phyloP scores from a whole-genome alignment of 306 rosid genomes.

The Myrica gale region DNA sequence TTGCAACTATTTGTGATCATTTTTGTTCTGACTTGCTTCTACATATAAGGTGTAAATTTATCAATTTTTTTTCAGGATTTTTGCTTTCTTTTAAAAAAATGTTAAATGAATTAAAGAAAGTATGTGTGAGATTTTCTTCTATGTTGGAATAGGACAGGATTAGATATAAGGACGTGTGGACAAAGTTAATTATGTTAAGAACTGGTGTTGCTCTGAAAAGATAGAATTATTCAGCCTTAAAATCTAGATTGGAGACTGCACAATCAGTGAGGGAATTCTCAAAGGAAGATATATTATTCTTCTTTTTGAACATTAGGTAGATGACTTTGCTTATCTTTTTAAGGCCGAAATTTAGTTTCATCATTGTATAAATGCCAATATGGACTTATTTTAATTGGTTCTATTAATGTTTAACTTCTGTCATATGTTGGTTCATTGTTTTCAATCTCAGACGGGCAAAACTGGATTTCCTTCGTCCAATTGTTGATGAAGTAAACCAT shows the following conservation, averaged over 20 bases:
- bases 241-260: not conserved
- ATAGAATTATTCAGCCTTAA: too few species aligned
- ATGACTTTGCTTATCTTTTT: not conserved
- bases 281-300: not conserved
- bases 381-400: not conserved
- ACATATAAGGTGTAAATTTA: not conserved
- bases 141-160: not conserved
- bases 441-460: slow-evolving; percentile 47
- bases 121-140: not conserved
- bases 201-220: not conserved
- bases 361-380: not conserved
- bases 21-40: not conserved
- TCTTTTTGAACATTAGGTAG: not conserved
- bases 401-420: not conserved
- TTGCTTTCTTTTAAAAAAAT: too few species aligned
- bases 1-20: not conserved
- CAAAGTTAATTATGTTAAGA: not conserved
- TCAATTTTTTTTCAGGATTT: not conserved
- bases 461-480: slow-evolving; percentile 44
- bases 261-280: not conserved
- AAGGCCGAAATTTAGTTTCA: not conserved
- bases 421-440: not conserved
- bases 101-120: not conserved
- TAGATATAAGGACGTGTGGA: not conserved
- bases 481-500: slow-evolving; percentile 50